These are phyloP conservation scores for Phytomonas sp. DNA, from an alignment of 208 protist genomes.

Conservation along the genomic window DNA sequence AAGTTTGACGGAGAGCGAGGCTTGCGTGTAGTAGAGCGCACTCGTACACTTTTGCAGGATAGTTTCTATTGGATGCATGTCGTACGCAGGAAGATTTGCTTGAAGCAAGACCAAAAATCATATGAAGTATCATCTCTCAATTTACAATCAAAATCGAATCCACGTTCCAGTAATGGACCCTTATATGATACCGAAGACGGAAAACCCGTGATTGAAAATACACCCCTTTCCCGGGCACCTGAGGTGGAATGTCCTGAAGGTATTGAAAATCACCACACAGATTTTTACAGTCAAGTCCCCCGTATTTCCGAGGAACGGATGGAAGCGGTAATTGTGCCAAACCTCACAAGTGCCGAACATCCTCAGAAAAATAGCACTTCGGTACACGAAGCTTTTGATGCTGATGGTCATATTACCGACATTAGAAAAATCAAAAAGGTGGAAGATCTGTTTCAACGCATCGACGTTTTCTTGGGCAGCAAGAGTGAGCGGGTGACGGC, in stretches of 20 bases:
- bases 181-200: neutral
- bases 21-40: slow-evolving; percentile 32
- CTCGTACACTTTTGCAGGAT: slow-evolving; percentile 34
- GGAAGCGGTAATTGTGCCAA: neutral
- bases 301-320: neutral
- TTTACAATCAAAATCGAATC: neutral
- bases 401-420: neutral
- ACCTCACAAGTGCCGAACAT: neutral
- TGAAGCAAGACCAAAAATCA: neutral
- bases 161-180: neutral
- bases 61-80: slow-evolving; percentile 43
- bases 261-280: neutral
- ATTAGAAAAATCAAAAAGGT: neutral
- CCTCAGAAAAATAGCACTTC: neutral
- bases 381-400: neutral
- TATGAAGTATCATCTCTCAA: neutral
- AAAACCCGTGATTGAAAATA: neutral
- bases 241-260: neutral
- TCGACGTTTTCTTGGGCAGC: slow-evolving; percentile 36
- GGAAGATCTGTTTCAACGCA: slow-evolving; percentile 1
- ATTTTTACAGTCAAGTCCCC: neutral
- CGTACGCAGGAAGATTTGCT: slow-evolving; percentile 18
- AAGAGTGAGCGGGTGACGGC: slow-evolving; percentile 46
- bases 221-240: neutral
- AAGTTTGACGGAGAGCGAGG: slow-evolving; percentile 69